phyloP scores from a whole-genome alignment of 179 eudicot genomes.

The Spergularia azorica region DNA sequence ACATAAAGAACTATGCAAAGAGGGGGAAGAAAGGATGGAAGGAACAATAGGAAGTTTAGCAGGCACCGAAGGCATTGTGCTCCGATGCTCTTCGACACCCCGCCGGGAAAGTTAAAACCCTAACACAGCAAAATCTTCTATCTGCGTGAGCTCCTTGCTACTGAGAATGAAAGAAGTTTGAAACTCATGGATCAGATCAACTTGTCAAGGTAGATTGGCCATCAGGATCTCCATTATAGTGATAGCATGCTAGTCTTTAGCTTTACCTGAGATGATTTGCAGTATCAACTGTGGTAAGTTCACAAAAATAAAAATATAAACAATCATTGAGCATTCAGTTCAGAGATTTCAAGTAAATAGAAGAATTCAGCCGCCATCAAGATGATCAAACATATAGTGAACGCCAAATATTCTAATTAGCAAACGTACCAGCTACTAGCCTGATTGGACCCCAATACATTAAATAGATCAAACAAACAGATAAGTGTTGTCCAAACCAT shows the following conservation, averaged over 20 bases:
- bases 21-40: constrained; percentile 32
- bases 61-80: constrained; percentile 89
- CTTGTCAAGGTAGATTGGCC: constrained; percentile 2
- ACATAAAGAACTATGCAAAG: constrained; percentile 51
- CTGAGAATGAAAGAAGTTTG: neutral
- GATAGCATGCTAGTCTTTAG: constrained; percentile 13
- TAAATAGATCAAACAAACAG: too few relatives aligned
- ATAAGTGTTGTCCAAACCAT: too few relatives aligned
- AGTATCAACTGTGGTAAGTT: too few relatives aligned
- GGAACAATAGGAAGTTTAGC: constrained; percentile 42
- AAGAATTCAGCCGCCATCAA: too few relatives aligned
- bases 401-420: too few relatives aligned
- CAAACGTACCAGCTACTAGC: too few relatives aligned
- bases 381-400: too few relatives aligned
- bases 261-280: neutral
- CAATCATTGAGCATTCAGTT: too few relatives aligned
- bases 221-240: constrained; percentile 11
- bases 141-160: constrained; percentile 12
- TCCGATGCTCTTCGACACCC: constrained; percentile 61
- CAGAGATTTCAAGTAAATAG: too few relatives aligned
- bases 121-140: constrained; percentile 25
- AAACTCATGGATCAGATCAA: neutral
- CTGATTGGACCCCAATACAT: too few relatives aligned
- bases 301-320: too few relatives aligned
- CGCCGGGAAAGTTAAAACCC: constrained; percentile 17